These are phyloP conservation scores for Usnea hakonensis DNA, from an alignment of 495 filamentous ascomycete species.

Conservation along the genomic window DNA sequence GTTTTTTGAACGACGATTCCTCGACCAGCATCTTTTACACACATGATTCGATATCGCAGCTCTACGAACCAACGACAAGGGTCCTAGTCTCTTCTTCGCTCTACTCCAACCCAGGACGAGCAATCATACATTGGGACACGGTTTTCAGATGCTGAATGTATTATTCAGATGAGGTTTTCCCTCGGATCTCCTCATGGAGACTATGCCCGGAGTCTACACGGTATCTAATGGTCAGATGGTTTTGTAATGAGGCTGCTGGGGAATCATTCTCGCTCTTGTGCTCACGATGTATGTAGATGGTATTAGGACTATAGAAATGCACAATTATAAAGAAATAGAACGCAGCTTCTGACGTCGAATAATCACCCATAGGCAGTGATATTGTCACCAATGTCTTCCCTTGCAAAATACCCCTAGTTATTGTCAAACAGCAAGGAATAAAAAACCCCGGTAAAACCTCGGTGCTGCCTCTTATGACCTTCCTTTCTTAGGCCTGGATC, in stretches of 20 bases:
- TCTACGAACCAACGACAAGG: neutral
- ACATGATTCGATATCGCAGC: neutral
- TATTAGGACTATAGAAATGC: constrained; percentile 14
- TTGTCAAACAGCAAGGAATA: too few relatives aligned
- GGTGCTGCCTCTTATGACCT: neutral
- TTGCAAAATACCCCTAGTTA: too few relatives aligned
- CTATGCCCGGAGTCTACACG: neutral
- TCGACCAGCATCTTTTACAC: constrained; percentile 3
- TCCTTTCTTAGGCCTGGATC: neutral
- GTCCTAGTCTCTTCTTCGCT: neutral
- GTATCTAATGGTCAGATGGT: constrained; percentile 1
- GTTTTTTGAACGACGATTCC: neutral
- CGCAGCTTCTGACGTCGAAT: neutral
- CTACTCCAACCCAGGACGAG: neutral
- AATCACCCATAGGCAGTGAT: too few relatives aligned
- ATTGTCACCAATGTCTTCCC: too few relatives aligned
- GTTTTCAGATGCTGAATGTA: neutral
- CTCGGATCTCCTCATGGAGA: neutral
- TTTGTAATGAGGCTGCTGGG: neutral
- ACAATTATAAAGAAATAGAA: neutral
- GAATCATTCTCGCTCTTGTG: constrained; percentile 3
- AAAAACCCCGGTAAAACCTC: neutral
- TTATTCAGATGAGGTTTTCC: neutral
- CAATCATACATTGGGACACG: neutral
- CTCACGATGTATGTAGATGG: constrained; percentile 13